Conservation (phyloP, 2,329 filamentous ascomycete genomes). For the Epichloe gansuensis region DNA sequence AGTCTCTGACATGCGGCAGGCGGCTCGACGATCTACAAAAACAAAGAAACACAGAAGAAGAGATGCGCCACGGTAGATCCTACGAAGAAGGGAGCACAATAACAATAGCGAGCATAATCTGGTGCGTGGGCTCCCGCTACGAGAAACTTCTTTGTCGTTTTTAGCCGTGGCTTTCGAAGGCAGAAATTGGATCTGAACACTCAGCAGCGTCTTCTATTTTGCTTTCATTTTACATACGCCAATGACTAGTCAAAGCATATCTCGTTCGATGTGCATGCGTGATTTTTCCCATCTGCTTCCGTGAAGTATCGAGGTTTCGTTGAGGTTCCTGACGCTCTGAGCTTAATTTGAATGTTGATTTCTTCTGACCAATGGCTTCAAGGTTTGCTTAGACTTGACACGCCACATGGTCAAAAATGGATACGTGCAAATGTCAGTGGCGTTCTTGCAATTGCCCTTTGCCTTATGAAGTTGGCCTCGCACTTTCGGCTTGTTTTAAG, state of each 20-base stretch:
- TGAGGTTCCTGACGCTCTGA: neutral
- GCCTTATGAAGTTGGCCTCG: neutral
- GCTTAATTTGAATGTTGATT: neutral
- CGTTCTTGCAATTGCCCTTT: neutral
- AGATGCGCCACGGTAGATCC: neutral
- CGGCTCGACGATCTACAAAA: neutral
- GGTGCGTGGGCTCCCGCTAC: conserved; percentile 16
- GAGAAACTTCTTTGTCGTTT: conserved; percentile 13
- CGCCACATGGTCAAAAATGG: neutral
- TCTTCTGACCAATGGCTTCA: neutral
- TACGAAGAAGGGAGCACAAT: conserved; percentile 12
- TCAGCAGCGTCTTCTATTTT: conserved; percentile 10
- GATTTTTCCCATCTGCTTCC: neutral
- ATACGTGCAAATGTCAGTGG: neutral
- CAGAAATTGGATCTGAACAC: conserved; percentile 18
- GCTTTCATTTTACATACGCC: conserved; percentile 1
- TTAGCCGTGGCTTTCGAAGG: conserved; percentile 14
- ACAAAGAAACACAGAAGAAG: conserved; percentile 5
- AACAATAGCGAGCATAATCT: conserved; percentile 23
- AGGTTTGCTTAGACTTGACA: neutral
- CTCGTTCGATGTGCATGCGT: neutral
- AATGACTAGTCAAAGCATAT: conserved; percentile 3
- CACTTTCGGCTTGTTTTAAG: neutral
- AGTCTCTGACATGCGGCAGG: neutral
- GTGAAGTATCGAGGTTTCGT: neutral